Evolutionary conservation across 768 basidiomycete genomes (phyloP).

Genomic region (Hypsizygus marmoreus): DNA sequence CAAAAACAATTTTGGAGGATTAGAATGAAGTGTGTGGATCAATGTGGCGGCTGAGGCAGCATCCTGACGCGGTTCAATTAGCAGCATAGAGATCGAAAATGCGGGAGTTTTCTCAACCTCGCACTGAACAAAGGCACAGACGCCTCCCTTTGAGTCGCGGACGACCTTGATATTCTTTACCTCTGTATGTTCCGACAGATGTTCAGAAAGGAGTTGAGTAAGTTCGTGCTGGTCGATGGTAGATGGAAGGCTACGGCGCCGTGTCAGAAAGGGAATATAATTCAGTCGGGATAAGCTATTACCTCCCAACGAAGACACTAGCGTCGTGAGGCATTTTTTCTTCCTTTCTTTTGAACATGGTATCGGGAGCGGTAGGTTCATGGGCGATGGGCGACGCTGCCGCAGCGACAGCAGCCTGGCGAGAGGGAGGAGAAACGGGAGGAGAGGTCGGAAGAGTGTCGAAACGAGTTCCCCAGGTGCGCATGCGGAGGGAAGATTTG

Average conservation of each 20-base stretch:
- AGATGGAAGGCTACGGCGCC: constrained; percentile 58
- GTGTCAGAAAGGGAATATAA: neutral
- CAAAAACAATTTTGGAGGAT: constrained; percentile 61
- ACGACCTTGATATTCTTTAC: constrained; percentile 72
- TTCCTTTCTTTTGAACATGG: constrained; percentile 30
- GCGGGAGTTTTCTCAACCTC: no score
- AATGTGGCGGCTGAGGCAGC: constrained; percentile 57
- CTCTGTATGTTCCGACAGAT: constrained; percentile 66
- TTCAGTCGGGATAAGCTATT: constrained; percentile 12
- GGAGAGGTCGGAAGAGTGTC: constrained; percentile 60
- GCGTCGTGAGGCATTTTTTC: constrained; percentile 70
- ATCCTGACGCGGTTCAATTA: constrained; percentile 42
- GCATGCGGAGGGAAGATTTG: constrained; percentile 38
- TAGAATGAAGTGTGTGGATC: constrained; percentile 59
- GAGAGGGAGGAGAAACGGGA: constrained; percentile 38
- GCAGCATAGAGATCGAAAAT: constrained; percentile 1
- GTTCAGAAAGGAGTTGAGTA: constrained; percentile 57
- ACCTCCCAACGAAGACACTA: constrained; percentile 88
- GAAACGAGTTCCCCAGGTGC: constrained; percentile 74
- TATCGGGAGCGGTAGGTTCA: constrained; percentile 25
- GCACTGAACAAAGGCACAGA: constrained; percentile 87
- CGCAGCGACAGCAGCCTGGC: constrained; percentile 16
- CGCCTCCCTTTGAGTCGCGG: constrained; percentile 73
- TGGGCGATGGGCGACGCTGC: constrained; percentile 17
- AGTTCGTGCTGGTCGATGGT: constrained; percentile 69